A percentile compares a stretch with the other conserved stretches of the same genome.
Conservation (phyloP, 495 filamentous ascomycete genomes). For the Pyrenula aspistea region DNA sequence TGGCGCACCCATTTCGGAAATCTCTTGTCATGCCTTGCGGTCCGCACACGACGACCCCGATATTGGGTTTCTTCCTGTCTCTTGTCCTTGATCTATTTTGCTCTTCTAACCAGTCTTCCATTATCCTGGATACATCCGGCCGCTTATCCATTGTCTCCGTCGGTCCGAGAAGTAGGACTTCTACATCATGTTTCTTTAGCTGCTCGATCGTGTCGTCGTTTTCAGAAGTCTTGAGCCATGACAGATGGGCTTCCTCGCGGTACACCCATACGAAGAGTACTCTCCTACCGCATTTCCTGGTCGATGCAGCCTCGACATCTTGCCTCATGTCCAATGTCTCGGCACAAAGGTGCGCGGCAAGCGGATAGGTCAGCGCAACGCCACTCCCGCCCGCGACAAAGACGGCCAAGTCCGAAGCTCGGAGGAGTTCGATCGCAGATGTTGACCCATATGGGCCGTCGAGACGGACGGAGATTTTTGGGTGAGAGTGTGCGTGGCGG, state of each 20-base stretch:
- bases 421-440: slow-evolving; percentile 26
- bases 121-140: background rate
- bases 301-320: background rate
- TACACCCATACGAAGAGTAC: slow-evolving; percentile 38
- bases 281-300: background rate
- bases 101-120: background rate
- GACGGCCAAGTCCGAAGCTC: slow-evolving; percentile 24
- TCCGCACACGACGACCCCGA: slow-evolving; percentile 38
- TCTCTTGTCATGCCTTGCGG: slow-evolving; percentile 40
- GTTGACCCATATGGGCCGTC: slow-evolving; percentile 46
- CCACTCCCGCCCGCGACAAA: slow-evolving; percentile 46
- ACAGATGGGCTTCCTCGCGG: slow-evolving; percentile 29
- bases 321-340: background rate
- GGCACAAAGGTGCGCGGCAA: slow-evolving; percentile 24
- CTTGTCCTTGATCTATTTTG: background rate
- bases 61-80: slow-evolving; percentile 4
- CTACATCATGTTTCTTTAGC: background rate
- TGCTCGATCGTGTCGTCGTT: slow-evolving; percentile 11
- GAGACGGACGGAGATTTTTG: slow-evolving; percentile 20
- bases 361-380: slow-evolving; percentile 41
- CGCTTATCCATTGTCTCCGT: background rate
- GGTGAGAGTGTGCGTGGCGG: slow-evolving; percentile 24
- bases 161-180: background rate
- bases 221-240: slow-evolving; percentile 33
- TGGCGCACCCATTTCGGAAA: slow-evolving; percentile 39